Base-by-base conservation (phyloP, 441 rosid species). In the Euphorbia corollata region DNA sequence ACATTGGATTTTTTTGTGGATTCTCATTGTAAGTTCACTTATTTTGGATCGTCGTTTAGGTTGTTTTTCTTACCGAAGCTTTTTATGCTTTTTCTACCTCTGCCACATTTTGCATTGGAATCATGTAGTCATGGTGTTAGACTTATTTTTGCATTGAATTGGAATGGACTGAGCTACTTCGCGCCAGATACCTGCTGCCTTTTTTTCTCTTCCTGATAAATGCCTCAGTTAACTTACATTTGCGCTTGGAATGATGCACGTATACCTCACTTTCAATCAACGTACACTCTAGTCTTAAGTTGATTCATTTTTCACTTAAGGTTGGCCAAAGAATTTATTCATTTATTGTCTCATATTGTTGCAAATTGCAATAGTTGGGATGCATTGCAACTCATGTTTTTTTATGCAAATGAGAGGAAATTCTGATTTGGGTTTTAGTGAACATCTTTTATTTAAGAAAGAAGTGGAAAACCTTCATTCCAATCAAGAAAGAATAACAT, bases 1-100 rank as follows among this genome's bases (percentile, higher is more conserved):
- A 24, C 50, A 34, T 53, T 4, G 41, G n/a, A 10, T 39, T 10
- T 69, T 10, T 50, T 50, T 50, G 54, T 62, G 12, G 55, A 20
- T 51, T 60, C 60, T 60, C 60, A 68, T 68, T 68, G 34, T 20
- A 48, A 11, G 30, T 45, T 12, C 15, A 45, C 11, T 45, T 45
- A 45, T 45, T 12, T 15, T 15, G 18, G n/a, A 0, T 45, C 51
- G 51, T 45, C 51, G 5, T 45, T 45, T 45, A 12, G 18, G 51
- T 45, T 45, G 15, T 45, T 15, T 12, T 45, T 41, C 47, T 27
- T 27, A 27, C 2, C 32, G 32, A 4, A 27, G 32, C 32, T 27
- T 36, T 36, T 36, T 36, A 36, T 36, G 41, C 41, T 6, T 45
- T 13, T 45, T 45, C 50, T 45, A 45, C 8, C 16, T 45, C 16